Percentiles rank a stretch among this genome's conserved stretches.
phyloP scores from a whole-genome alignment of 192 early-diverging fungal genomes.

The Podila clonocystis region DNA sequence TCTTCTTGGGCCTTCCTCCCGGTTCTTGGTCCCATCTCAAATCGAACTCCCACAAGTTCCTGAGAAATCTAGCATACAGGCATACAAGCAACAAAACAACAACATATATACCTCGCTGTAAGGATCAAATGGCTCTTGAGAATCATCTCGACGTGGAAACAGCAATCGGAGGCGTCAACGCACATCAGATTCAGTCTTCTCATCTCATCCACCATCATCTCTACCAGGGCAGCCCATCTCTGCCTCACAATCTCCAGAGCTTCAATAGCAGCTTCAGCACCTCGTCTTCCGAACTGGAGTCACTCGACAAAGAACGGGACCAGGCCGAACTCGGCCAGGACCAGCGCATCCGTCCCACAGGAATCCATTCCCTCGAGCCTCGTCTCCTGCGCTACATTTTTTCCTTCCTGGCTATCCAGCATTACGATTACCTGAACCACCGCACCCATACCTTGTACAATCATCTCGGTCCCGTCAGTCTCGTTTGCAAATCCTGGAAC shows the following conservation, averaged over 20 bases:
- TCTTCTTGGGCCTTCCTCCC: background rate
- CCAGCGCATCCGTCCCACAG: slow-evolving; percentile 2
- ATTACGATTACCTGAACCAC: slow-evolving; percentile 50
- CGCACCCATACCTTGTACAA: slow-evolving; percentile 47
- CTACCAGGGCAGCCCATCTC: slow-evolving; percentile 12
- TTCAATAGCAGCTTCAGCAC: slow-evolving; percentile 19
- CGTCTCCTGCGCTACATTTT: slow-evolving; percentile 44
- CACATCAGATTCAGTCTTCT: slow-evolving; percentile 6
- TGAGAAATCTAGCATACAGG: background rate
- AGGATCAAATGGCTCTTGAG: slow-evolving; percentile 33
- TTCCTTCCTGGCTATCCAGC: slow-evolving; percentile 35
- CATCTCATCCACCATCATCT: background rate
- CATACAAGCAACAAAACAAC: background rate
- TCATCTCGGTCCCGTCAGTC: slow-evolving; percentile 33
- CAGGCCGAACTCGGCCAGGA: slow-evolving; percentile 1
- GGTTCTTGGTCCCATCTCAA: background rate
- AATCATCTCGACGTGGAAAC: slow-evolving; percentile 24
- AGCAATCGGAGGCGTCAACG: slow-evolving; percentile 18
- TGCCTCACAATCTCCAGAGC: slow-evolving; percentile 8
- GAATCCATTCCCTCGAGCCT: slow-evolving; percentile 43
- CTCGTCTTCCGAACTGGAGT: slow-evolving; percentile 29
- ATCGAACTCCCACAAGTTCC: background rate
- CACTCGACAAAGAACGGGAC: slow-evolving; percentile 3
- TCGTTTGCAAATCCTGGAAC: slow-evolving; percentile 49
- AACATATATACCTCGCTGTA: background rate